A percentile compares a stretch with the other conserved stretches of the same genome.
These are phyloP conservation scores for Botrytis pseudocinerea DNA, from an alignment of 2,329 filamentous ascomycete genomes.

Conservation along the genomic window DNA sequence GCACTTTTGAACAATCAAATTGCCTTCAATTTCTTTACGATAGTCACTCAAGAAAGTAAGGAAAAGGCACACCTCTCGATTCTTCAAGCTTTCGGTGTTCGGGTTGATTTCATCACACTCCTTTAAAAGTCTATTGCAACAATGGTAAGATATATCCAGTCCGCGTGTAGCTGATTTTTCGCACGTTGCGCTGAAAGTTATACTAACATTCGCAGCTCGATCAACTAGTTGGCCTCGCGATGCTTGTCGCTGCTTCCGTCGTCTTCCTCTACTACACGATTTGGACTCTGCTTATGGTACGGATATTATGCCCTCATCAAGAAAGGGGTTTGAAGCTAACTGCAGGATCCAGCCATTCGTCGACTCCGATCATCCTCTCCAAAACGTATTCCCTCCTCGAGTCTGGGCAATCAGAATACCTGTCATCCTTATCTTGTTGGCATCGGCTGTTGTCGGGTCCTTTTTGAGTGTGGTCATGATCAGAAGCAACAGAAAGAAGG, in stretches of 20 bases:
- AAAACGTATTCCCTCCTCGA: conserved; percentile 92
- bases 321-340: background rate
- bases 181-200: background rate
- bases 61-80: background rate
- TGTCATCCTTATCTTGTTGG: conserved; percentile 91
- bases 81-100: background rate
- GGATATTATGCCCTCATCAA: conserved; percentile 29
- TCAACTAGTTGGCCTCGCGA: conserved; percentile 75
- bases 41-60: background rate
- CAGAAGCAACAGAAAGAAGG: conserved; percentile 96
- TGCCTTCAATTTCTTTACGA: background rate
- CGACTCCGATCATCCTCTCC: conserved; percentile 88
- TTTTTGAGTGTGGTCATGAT: conserved; percentile 99
- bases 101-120: conserved; percentile 34
- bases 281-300: conserved; percentile 96
- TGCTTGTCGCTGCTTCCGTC: conserved; percentile 71
- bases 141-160: conserved; percentile 36
- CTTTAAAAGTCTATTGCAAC: conserved; percentile 37
- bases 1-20: conserved; percentile 12
- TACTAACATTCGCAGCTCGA: conserved; percentile 66
- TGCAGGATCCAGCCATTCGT: conserved; percentile 78
- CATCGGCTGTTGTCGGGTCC: conserved; percentile 89
- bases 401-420: conserved; percentile 99
- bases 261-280: conserved; percentile 92
- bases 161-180: background rate